Conservation (phyloP, 805 yeast genomes). For the Lipomyces starkeyi region DNA sequence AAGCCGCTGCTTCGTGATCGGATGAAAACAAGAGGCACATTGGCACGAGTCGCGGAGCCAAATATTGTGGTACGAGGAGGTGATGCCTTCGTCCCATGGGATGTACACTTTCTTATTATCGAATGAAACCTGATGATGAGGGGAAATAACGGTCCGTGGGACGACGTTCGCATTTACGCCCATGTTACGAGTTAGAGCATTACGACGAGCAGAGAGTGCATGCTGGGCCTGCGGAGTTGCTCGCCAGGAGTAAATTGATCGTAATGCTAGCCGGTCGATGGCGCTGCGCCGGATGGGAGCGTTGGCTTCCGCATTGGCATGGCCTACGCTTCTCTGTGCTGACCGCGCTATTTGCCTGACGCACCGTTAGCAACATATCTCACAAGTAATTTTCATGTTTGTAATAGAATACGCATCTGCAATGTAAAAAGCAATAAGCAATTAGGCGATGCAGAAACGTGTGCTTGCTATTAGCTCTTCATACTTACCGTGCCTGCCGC, state of each 20-base stretch:
- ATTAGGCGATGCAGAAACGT: not conserved
- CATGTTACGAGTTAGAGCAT: constrained; percentile 4
- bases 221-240: not conserved
- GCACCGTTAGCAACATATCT: not conserved
- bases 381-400: not conserved
- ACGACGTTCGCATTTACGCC: constrained; percentile 23
- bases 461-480: too few relatives aligned
- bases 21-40: constrained; percentile 60
- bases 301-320: not conserved
- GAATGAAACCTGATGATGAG: constrained; percentile 38
- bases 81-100: constrained; percentile 42
- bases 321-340: not conserved
- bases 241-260: constrained; percentile 12
- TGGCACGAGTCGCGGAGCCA: constrained; percentile 74
- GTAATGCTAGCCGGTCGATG: not conserved
- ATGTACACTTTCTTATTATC: constrained; percentile 40
- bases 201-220: not conserved
- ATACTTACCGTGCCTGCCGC: constrained; percentile 2
- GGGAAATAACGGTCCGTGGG: constrained; percentile 28
- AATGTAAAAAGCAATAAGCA: not conserved
- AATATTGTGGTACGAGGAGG: constrained; percentile 52
- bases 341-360: not conserved
- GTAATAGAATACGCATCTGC: not conserved
- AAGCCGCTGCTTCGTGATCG: constrained; percentile 63
- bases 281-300: not conserved